These are phyloP conservation scores for Epithemia pelagica DNA, from an alignment of 108 stramenopile species.

Conservation along the genomic window DNA sequence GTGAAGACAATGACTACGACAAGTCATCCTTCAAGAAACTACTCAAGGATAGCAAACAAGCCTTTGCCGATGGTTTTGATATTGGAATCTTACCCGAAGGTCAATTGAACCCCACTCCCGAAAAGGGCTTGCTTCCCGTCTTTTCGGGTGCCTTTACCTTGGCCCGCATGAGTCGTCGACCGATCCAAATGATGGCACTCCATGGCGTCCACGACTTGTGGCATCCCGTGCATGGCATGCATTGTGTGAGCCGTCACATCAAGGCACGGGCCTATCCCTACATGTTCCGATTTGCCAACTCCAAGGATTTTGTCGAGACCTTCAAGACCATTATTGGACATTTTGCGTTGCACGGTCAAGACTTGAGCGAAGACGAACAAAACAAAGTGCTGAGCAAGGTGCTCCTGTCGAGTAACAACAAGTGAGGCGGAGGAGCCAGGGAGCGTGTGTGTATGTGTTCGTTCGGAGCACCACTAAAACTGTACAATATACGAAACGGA, in stretches of 20 bases:
- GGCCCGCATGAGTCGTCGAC: slow-evolving; percentile 56
- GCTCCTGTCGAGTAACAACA: not conserved
- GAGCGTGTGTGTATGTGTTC: no score
- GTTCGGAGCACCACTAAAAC: no score
- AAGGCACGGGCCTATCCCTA: slow-evolving; percentile 58
- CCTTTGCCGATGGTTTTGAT: slow-evolving; percentile 76
- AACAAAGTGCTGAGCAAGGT: not conserved
- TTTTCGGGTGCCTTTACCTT: slow-evolving; percentile 69
- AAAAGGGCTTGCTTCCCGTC: slow-evolving; percentile 54
- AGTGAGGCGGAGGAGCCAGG: no score
- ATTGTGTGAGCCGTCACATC: slow-evolving; percentile 44
- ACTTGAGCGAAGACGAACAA: slow-evolving; percentile 19
- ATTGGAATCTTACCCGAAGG: slow-evolving; percentile 80
- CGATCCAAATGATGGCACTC: slow-evolving; percentile 71
- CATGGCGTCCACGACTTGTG: slow-evolving; percentile 68
- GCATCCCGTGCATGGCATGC: slow-evolving; percentile 65
- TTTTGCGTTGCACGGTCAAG: slow-evolving; percentile 63
- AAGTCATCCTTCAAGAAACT: slow-evolving; percentile 53
- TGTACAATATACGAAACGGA: no score
- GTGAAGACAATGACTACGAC: slow-evolving; percentile 73
- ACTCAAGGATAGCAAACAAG: slow-evolving; percentile 48
- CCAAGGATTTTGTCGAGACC: slow-evolving; percentile 61
- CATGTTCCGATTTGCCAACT: slow-evolving; percentile 32
- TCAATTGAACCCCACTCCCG: slow-evolving; percentile 76
- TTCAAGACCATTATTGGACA: slow-evolving; percentile 72